Evolutionary conservation across 2,329 filamentous ascomycete genomes (phyloP).

Genomic region (Aureobasidium sp.): DNA sequence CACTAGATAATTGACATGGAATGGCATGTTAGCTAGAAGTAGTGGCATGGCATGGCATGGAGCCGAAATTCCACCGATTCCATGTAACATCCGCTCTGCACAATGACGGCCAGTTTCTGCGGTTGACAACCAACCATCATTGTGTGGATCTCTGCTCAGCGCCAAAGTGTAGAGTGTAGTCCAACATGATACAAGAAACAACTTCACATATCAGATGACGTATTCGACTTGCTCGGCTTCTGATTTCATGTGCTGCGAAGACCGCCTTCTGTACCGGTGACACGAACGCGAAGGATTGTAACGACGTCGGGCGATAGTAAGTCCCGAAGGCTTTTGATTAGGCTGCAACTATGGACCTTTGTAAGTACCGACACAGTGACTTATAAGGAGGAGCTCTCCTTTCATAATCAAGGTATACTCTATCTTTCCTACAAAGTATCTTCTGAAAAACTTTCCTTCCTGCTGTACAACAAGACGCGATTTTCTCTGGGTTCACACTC

Average conservation of each 20-base stretch:
- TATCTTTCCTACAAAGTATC: neutral
- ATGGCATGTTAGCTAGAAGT: no score
- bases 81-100: no score
- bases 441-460: neutral
- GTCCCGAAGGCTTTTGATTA: neutral
- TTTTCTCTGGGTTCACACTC: neutral
- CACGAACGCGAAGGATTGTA: neutral
- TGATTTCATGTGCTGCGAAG: neutral
- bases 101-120: neutral
- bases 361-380: neutral
- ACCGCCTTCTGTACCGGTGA: neutral
- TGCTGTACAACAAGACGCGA: neutral
- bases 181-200: no score
- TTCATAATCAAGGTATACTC: neutral
- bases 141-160: neutral
- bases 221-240: neutral
- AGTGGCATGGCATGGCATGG: no score
- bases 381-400: neutral
- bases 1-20: no score
- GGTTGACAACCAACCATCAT: neutral
- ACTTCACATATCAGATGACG: neutral
- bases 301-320: constrained; percentile 1
- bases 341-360: neutral
- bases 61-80: no score
- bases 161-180: neutral